Evolutionary conservation across 116 monocot species (phyloP), one percentile per base, ranked within the genome.

Genomic region (Cymodocea nodosa): DNA sequence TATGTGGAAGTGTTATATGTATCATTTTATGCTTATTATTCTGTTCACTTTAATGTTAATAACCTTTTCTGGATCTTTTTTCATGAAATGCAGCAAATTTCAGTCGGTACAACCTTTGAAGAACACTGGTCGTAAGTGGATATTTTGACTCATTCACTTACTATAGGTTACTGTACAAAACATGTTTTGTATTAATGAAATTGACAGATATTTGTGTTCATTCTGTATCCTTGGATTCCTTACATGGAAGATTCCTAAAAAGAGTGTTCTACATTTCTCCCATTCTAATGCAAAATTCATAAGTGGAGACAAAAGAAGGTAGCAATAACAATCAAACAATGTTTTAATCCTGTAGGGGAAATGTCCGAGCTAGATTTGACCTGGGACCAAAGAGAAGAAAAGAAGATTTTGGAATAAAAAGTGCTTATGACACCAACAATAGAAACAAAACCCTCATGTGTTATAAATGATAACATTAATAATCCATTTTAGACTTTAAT

Each of bases 51-150:
- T 30, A 19, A 54, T 54, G 19, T 19, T 7, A 10, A 48, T 53
- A 18, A 66, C 30, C 53, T 66, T 66, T 7, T 66, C 15, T 35
- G 30, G 35, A 48, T n/a, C 6, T 49, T 52, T 66, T 35, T 25
- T 15, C 34, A 35, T 66, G 16, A 35, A 20, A 52, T 66, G 66
- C 66, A 66, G 66, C 15, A 53, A 66, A 51, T 35, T 53, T n/a
- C 20, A 16, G 54, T 11, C 66, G 10, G 34, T n/a, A 35, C 66
- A 66, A 66, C 66, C 66, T 53, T 15, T 18, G 53, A 19, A 15
- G 35, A 51, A 34, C 18, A 52, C 35, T 52, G 66, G 35, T 10
- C 15, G 66, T 66, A 66, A 53, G 66, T 66, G 14, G 24, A 6
- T 64, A n/a, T 16, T 64, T 64, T 3, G n/a, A 23, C 22, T 64